These are phyloP conservation scores for Lasiosphaeria ovina DNA, from an alignment of 495 filamentous ascomycete genomes.

Conservation along the genomic window DNA sequence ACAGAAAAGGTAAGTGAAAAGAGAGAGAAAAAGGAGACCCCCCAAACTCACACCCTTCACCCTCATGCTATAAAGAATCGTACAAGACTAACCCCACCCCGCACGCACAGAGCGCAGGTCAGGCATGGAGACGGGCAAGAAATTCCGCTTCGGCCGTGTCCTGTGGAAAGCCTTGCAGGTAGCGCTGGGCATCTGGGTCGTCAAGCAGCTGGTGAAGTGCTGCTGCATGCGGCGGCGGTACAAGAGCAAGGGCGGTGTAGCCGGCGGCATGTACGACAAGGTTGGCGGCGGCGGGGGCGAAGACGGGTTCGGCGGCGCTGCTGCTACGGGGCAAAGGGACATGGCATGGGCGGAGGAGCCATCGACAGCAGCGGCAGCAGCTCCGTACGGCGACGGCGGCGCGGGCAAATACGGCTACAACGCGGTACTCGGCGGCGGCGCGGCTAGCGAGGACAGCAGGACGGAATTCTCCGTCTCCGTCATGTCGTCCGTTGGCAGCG, in stretches of 20 bases:
- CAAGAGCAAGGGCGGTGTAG: neutral
- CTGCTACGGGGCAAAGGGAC: neutral
- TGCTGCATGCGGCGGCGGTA: neutral
- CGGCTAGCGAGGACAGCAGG: neutral
- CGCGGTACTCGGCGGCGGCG: neutral
- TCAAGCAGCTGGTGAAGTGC: constrained; percentile 5
- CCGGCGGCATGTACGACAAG: constrained; percentile 1
- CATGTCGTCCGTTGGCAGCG: too few relatives aligned
- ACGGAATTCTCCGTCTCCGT: too few relatives aligned
- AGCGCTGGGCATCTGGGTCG: constrained; percentile 8
- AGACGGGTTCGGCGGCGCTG: neutral
- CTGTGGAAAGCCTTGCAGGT: constrained; percentile 11
- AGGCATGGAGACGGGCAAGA: neutral
- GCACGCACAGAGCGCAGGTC: constrained; percentile 7
- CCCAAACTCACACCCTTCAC: neutral
- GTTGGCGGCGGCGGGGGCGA: neutral
- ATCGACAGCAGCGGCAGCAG: neutral
- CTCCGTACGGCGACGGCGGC: constrained; percentile 5
- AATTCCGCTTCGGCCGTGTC: constrained; percentile 2
- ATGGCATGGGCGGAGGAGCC: neutral
- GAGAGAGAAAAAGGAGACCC: too few relatives aligned
- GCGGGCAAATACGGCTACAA: constrained; percentile 1
- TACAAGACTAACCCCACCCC: neutral
- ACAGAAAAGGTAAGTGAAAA: constrained; percentile 1
- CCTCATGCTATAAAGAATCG: neutral